phyloP scores from a whole-genome alignment of 192 early-diverging fungal species.

The Umbelopsis vinacea region DNA sequence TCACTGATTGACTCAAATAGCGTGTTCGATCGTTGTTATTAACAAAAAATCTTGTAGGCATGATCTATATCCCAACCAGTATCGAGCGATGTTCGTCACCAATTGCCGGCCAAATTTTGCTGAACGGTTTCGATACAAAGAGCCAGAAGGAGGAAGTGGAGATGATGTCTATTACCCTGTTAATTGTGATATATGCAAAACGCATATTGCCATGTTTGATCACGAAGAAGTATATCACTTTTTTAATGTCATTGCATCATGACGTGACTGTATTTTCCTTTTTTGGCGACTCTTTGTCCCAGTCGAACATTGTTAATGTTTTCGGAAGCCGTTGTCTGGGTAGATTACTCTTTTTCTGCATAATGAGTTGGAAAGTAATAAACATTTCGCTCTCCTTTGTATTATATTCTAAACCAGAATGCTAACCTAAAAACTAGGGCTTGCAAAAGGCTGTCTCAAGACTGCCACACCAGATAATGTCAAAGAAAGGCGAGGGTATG shows the following conservation, averaged over 20 bases:
- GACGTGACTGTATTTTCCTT: neutral
- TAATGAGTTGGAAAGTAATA: conserved; percentile 20
- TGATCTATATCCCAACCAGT: conserved; percentile 61
- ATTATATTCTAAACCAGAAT: neutral
- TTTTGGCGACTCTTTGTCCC: conserved; percentile 18
- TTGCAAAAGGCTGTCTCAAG: conserved; percentile 75
- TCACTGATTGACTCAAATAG: neutral
- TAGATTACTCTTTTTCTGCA: neutral
- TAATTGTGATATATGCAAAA: conserved; percentile 59
- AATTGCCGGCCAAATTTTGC: conserved; percentile 54
- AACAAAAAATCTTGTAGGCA: conserved; percentile 42
- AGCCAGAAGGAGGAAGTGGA: conserved; percentile 9
- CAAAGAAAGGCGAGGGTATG: conserved; percentile 51
- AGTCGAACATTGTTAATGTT: neutral
- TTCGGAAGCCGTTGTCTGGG: neutral
- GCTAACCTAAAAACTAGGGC: conserved; percentile 23
- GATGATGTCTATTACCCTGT: conserved; percentile 56
- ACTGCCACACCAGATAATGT: conserved; percentile 76
- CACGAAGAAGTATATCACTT: conserved; percentile 73
- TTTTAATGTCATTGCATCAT: conserved; percentile 63
- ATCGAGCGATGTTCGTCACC: conserved; percentile 71
- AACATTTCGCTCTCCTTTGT: neutral
- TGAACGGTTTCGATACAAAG: conserved; percentile 45
- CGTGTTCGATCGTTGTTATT: neutral
- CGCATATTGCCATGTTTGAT: conserved; percentile 66